These are phyloP conservation scores for Immersiporthe knoxdaviesiana DNA, from an alignment of 2,329 filamentous ascomycete species.

Conservation along the genomic window DNA sequence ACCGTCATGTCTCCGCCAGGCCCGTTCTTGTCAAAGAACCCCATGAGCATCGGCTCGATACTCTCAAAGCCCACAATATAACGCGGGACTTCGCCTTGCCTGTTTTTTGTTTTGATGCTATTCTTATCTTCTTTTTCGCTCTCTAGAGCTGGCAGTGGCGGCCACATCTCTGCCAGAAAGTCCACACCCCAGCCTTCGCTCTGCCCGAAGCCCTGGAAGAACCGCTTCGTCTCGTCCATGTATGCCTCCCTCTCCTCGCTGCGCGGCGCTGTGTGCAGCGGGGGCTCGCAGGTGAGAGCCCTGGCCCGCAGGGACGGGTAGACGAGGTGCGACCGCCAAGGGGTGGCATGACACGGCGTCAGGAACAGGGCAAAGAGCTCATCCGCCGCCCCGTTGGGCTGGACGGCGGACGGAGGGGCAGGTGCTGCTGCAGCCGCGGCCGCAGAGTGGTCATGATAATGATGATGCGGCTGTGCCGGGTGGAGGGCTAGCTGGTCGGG, in stretches of 20 bases:
- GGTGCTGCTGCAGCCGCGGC: constrained; percentile 24
- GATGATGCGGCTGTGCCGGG: constrained; percentile 26
- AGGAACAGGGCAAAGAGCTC: constrained; percentile 77
- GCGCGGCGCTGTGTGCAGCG: constrained; percentile 66
- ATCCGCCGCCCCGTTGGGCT: constrained; percentile 35
- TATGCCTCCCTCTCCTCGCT: constrained; percentile 68
- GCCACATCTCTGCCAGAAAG: constrained; percentile 64
- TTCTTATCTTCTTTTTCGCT: not conserved
- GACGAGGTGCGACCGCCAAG: constrained; percentile 88
- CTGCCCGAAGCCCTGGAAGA: constrained; percentile 67
- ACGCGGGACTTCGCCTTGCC: constrained; percentile 46
- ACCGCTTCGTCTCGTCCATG: constrained; percentile 86
- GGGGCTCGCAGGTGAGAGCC: constrained; percentile 89
- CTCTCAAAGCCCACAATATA: constrained; percentile 67
- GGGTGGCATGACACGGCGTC: constrained; percentile 94
- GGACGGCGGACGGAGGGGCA: constrained; percentile 30
- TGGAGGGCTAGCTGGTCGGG: constrained; percentile 44
- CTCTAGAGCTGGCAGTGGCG: constrained; percentile 12
- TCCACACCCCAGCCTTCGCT: constrained; percentile 34
- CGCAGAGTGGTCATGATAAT: constrained; percentile 32
- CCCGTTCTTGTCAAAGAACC: constrained; percentile 47
- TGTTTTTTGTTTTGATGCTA: constrained; percentile 20
- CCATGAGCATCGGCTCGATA: constrained; percentile 51
- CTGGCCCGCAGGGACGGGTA: constrained; percentile 76
- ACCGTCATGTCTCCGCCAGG: constrained; percentile 47